Conservation (phyloP, 495 filamentous ascomycete genomes). For the Talaromyces liani region DNA sequence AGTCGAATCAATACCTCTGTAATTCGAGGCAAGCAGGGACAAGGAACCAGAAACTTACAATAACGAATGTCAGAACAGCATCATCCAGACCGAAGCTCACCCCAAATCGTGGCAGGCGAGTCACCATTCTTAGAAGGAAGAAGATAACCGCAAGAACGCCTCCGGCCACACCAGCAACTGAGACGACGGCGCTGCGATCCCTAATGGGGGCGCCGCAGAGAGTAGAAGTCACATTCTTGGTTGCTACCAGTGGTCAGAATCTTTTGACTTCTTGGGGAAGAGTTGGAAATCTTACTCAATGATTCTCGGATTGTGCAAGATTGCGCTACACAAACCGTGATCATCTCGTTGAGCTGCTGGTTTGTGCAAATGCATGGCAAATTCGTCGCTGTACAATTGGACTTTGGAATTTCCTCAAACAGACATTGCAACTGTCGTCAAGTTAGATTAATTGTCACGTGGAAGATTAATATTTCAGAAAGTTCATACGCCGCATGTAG, state of each 20-base stretch:
- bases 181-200: constrained; percentile 20
- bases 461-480: background rate
- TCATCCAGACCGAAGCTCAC: constrained; percentile 25
- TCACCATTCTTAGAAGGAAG: constrained; percentile 21
- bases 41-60: constrained; percentile 12
- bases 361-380: constrained; percentile 22
- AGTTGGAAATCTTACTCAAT: constrained; percentile 14
- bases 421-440: constrained; percentile 11
- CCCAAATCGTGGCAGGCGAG: constrained; percentile 19
- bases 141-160: constrained; percentile 19
- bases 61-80: constrained; percentile 21
- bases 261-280: background rate
- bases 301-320: constrained; percentile 21
- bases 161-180: constrained; percentile 16
- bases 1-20: background rate
- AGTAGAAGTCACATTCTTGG: constrained; percentile 26
- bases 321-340: constrained; percentile 16
- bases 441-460: background rate
- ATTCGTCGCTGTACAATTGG: constrained; percentile 17
- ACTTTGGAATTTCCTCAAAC: constrained; percentile 18
- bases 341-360: constrained; percentile 8
- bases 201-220: constrained; percentile 21
- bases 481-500: background rate
- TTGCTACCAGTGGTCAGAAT: constrained; percentile 12
- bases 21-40: background rate